Percentiles rank a stretch among this genome's conserved stretches.
Conservation (phyloP, 2,329 filamentous ascomycete genomes). For the Macrophomina pseudophaseolina region DNA sequence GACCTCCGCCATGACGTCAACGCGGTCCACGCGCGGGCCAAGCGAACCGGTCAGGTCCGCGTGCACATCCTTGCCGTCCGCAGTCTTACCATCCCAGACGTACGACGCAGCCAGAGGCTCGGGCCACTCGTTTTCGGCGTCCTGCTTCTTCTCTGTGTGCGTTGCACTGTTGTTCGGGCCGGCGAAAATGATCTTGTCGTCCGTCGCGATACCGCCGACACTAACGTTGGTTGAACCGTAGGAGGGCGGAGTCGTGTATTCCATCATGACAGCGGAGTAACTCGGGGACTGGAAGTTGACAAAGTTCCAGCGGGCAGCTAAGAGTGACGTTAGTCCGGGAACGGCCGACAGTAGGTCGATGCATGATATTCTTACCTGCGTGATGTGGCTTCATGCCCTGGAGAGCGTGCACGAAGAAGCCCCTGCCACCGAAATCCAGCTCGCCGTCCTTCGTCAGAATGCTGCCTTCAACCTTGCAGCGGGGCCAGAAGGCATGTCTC, state of each 20-base stretch:
- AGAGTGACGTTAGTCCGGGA: neutral
- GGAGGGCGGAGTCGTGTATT: conserved; percentile 90
- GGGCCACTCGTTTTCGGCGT: conserved; percentile 84
- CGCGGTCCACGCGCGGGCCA: conserved; percentile 73
- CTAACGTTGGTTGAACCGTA: conserved; percentile 86
- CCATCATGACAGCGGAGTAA: conserved; percentile 91
- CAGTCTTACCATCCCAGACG: conserved; percentile 77
- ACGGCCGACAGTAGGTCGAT: conserved; percentile 12
- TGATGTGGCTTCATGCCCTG: conserved; percentile 99
- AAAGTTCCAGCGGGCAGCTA: conserved; percentile 89
- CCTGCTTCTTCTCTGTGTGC: conserved; percentile 72
- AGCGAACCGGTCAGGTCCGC: conserved; percentile 73
- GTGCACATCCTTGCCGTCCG: conserved; percentile 74
- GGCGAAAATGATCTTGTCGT: conserved; percentile 78
- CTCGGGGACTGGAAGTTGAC: conserved; percentile 85
- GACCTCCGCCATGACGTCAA: conserved; percentile 97
- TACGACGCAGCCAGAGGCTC: conserved; percentile 79
- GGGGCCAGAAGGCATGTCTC: conserved; percentile 93
- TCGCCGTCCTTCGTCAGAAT: conserved; percentile 83
- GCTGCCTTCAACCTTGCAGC: conserved; percentile 79
- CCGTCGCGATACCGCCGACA: conserved; percentile 80
- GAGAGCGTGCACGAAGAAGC: conserved; percentile 80
- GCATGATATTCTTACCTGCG: conserved; percentile 61
- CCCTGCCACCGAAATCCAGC: conserved; percentile 80
- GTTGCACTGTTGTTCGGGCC: conserved; percentile 68